These are phyloP conservation scores for Fusarium vanettenii DNA, from an alignment of 2,329 filamentous ascomycete genomes.

Conservation along the genomic window DNA sequence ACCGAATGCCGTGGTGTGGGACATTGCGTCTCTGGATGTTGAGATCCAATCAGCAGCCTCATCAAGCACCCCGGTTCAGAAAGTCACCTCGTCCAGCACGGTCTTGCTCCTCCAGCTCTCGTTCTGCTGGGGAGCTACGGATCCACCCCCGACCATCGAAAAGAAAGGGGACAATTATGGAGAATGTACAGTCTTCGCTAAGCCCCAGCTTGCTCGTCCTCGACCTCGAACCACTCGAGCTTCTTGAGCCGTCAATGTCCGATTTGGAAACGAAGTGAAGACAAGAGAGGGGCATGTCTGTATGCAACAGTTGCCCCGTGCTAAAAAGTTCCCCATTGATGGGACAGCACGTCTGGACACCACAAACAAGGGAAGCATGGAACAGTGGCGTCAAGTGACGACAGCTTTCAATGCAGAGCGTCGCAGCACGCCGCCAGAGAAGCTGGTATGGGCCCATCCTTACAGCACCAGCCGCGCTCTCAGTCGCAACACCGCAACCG, in stretches of 20 bases:
- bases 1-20: slow-evolving; percentile 35
- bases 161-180: slow-evolving; percentile 24
- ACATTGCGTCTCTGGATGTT: slow-evolving; percentile 28
- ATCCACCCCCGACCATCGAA: slow-evolving; percentile 12
- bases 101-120: slow-evolving; percentile 17
- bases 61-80: slow-evolving; percentile 4
- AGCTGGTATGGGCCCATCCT: slow-evolving; percentile 27
- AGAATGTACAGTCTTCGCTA: slow-evolving; percentile 10
- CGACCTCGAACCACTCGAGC: slow-evolving; percentile 9
- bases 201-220: slow-evolving; percentile 1
- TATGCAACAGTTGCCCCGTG: slow-evolving; percentile 13
- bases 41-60: slow-evolving; percentile 31
- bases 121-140: slow-evolving; percentile 12
- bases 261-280: neutral
- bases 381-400: slow-evolving; percentile 24
- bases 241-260: slow-evolving; percentile 26
- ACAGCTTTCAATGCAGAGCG: slow-evolving; percentile 6
- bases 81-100: neutral
- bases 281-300: neutral
- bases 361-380: slow-evolving; percentile 13
- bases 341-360: neutral
- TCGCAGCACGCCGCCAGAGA: slow-evolving; percentile 11
- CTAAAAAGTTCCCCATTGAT: slow-evolving; percentile 9
- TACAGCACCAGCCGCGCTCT: slow-evolving; percentile 7
- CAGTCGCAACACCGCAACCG: slow-evolving; percentile 4